Percentiles rank a stretch among this genome's conserved stretches.
phyloP scores from a whole-genome alignment of 1,139 yeast species.

The Geotrichum carabidarum region DNA sequence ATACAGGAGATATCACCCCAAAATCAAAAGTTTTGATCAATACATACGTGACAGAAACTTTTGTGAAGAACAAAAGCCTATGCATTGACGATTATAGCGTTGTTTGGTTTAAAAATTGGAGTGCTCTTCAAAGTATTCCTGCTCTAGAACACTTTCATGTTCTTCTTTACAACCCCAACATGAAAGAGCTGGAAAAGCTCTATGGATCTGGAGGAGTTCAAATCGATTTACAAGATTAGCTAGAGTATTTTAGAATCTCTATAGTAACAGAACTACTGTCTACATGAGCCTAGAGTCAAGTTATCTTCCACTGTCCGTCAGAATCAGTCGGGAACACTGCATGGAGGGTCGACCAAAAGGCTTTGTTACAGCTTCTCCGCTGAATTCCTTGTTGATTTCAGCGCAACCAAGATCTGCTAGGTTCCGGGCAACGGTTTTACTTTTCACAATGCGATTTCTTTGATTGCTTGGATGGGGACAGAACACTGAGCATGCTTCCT shows the following conservation, averaged over 20 bases:
- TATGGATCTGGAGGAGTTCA: slow-evolving; percentile 20
- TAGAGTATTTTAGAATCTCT: not conserved
- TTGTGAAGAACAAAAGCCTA: slow-evolving; percentile 28
- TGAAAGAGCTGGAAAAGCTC: slow-evolving; percentile 22
- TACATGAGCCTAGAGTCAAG: not conserved
- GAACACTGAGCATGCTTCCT: not conserved
- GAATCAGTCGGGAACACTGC: too few relatives aligned
- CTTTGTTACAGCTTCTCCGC: too few relatives aligned
- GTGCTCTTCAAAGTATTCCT: slow-evolving; percentile 39
- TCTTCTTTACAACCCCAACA: slow-evolving; percentile 30
- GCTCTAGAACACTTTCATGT: slow-evolving; percentile 42
- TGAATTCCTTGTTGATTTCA: not conserved
- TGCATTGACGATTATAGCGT: slow-evolving; percentile 24
- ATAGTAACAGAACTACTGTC: not conserved
- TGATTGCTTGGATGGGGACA: not conserved
- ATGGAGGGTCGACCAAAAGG: too few relatives aligned
- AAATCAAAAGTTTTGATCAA: slow-evolving; percentile 30
- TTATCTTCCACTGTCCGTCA: too few relatives aligned
- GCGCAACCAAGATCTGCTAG: not conserved
- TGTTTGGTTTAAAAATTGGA: slow-evolving; percentile 42
- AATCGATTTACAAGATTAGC: not conserved
- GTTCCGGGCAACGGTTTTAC: not conserved
- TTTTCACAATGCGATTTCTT: not conserved
- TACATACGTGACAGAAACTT: slow-evolving; percentile 31
- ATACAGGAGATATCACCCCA: slow-evolving; percentile 28